Evolutionary conservation across 805 yeast genomes (phyloP), one percentile per base, ranked within the genome.

Genomic region (Kodamaea neixiangensis): DNA sequence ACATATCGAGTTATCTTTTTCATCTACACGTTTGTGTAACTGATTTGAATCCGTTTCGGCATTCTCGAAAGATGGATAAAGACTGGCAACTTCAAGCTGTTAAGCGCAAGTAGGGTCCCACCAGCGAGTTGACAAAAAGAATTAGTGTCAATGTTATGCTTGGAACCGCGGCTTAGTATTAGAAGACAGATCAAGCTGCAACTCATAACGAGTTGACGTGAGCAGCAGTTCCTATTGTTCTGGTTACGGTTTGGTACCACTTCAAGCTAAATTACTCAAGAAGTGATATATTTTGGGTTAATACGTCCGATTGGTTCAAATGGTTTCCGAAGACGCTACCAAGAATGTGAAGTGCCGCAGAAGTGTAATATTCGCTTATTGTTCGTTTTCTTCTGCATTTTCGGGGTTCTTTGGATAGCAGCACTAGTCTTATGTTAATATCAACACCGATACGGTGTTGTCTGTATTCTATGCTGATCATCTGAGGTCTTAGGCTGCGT

Each of bases 31-130:
- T 25, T 25, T 25, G 31, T 25, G 31, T 13, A 9, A 25, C 31
- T 9, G 31, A 25, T 25, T 22, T 22, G 31, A 5, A 5, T 25
- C 31, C 31, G 31, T 7, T 25, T 25, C 31, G 31, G 31, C 31
- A 25, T 25, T 25, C 31, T 25, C 31, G 10, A 25, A 25, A 4
- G 31, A 7, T 25, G 10, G 31, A 25, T 9, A 22, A 57, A 62
- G 46, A 67, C 73, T 46, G 64, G 64, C 19, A 49, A 56, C 35
- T 39, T 48, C 17, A 49, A 53, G 21, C 66, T 72, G n/a, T 73
- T 73, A 38, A 70, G 75, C 54, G 75, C 75, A 40, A 67, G 68
- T 65, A 70, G 74, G 73, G 75, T 70, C 17, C 41, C 9, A 37
- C 41, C 17, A 4, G 7, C 7, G 17, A 15, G 14, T 34, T 5